Conservation (phyloP, 495 filamentous ascomycete genomes). For the Trichoderma asperelloides region DNA sequence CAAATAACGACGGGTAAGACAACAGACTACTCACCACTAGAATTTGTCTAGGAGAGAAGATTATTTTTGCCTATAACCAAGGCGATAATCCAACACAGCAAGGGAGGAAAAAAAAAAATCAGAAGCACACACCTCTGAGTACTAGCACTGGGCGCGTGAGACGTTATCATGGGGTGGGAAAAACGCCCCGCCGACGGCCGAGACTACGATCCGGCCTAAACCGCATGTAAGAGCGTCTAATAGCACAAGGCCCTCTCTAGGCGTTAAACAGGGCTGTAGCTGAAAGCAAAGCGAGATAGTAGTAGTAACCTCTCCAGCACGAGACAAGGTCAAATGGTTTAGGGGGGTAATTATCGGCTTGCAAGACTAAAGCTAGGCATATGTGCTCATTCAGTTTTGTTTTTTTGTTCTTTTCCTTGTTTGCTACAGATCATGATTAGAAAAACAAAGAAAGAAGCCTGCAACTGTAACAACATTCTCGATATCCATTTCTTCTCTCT, state of each 20-base stretch:
- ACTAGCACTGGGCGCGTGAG: not conserved
- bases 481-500: slow-evolving; percentile 2
- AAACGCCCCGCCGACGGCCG: slow-evolving; percentile 3
- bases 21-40: not conserved
- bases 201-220: slow-evolving; percentile 4
- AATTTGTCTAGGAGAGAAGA: not conserved
- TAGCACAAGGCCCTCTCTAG: not conserved
- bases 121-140: not conserved
- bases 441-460: not conserved
- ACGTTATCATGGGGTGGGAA: slow-evolving; percentile 2
- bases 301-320: not conserved
- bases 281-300: not conserved
- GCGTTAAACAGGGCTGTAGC: not conserved
- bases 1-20: not conserved
- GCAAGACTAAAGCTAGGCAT: not conserved
- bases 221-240: not conserved
- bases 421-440: slow-evolving; percentile 1
- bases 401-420: slow-evolving; percentile 1
- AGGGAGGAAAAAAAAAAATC: not conserved
- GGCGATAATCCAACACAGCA: not conserved
- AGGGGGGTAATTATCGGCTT: not conserved
- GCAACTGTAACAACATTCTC: not conserved
- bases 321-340: not conserved
- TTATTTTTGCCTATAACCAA: not conserved
- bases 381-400: not conserved